A percentile compares a stretch with the other conserved stretches of the same genome.
Evolutionary conservation across 2,329 filamentous ascomycete species (phyloP).

Genomic region (Ophiostoma perfectum): DNA sequence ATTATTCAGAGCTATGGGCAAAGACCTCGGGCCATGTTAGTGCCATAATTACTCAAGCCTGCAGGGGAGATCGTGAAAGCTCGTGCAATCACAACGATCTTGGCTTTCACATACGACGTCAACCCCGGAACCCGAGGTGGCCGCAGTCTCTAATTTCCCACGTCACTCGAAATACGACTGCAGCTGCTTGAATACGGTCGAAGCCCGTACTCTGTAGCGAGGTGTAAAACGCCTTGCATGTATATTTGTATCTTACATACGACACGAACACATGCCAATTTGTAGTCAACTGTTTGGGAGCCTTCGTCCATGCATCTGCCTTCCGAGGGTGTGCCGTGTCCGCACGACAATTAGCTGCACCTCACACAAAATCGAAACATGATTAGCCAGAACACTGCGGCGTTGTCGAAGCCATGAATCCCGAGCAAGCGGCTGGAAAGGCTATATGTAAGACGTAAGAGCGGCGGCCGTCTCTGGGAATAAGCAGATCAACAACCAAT

Average conservation of each 20-base stretch:
- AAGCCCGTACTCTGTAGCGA: not conserved
- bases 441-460: not conserved
- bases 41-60: too few relatives aligned
- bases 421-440: not conserved
- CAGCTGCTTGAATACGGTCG: not conserved
- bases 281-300: too few relatives aligned
- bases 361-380: not conserved
- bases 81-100: not conserved
- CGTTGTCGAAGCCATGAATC: not conserved
- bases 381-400: not conserved
- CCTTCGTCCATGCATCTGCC: too few relatives aligned
- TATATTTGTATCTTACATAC: too few relatives aligned
- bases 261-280: too few relatives aligned
- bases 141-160: conserved; percentile 1
- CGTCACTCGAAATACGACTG: conserved; percentile 4
- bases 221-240: not conserved
- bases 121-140: not conserved
- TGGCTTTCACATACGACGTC: not conserved
- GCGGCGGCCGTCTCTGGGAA: not conserved
- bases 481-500: not conserved
- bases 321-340: not conserved
- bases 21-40: too few relatives aligned
- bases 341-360: not conserved
- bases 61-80: too few relatives aligned
- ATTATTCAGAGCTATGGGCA: not conserved